Percentiles rank a stretch among this genome's conserved stretches.
Evolutionary conservation across 148 eudicot genomes (phyloP).

Genomic region (Fallopia convolvulus): DNA sequence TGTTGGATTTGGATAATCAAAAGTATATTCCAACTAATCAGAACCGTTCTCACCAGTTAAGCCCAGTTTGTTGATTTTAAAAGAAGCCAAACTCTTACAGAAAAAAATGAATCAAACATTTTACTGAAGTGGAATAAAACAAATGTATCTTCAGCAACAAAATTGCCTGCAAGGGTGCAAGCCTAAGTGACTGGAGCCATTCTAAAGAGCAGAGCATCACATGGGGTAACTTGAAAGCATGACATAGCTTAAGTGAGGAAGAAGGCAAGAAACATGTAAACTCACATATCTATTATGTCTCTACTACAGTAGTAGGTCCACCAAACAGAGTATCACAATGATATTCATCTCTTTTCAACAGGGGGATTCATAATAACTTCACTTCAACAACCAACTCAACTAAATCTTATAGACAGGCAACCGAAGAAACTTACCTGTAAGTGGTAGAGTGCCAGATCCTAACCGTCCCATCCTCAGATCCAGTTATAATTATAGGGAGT

Average conservation of each 20-base stretch:
- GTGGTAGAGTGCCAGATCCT: conserved; percentile 65
- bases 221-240: neutral
- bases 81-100: neutral
- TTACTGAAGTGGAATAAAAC: neutral
- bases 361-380: neutral
- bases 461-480: conserved; percentile 76
- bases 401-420: neutral
- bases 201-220: neutral
- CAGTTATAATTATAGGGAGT: conserved; percentile 63
- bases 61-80: neutral
- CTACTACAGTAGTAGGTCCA: neutral
- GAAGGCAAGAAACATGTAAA: neutral
- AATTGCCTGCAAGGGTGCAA: neutral
- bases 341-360: neutral
- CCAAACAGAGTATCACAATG: neutral
- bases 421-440: conserved; percentile 37
- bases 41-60: neutral
- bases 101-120: neutral
- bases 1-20: neutral
- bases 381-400: neutral
- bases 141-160: neutral
- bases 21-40: neutral
- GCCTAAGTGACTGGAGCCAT: neutral
- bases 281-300: neutral
- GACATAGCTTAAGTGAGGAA: neutral